Conservation (phyloP, 106 monocot species). For the Acorus calamus region DNA sequence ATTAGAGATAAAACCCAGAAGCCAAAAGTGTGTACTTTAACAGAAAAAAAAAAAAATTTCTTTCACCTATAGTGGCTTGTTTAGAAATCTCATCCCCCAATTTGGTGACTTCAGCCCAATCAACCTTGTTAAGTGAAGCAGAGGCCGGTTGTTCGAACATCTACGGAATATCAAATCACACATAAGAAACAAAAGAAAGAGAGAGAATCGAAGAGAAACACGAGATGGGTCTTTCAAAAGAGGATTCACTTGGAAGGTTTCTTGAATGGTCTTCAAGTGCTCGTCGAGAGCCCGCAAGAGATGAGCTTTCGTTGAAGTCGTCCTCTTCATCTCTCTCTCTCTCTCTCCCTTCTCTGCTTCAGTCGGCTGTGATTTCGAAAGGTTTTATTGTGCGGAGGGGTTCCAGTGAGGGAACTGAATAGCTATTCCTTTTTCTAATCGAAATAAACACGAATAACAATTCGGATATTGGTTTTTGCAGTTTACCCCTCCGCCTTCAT, state of each 20-base stretch:
- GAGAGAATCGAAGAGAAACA: not conserved
- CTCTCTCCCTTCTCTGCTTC: not conserved
- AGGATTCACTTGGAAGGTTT: conserved; percentile 20
- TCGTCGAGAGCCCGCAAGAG: conserved; percentile 13
- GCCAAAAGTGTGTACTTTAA: not conserved
- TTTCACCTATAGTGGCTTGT: conserved; percentile 43
- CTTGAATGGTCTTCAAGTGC: conserved; percentile 17
- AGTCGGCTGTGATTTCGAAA: too few species aligned
- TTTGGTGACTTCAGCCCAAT: conserved; percentile 51
- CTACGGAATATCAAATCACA: conserved; percentile 8
- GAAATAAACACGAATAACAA: too few species aligned
- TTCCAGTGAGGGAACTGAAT: too few species aligned
- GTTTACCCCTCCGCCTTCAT: too few species aligned
- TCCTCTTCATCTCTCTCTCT: conserved; percentile 15
- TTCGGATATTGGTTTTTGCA: too few species aligned
- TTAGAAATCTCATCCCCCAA: conserved; percentile 46
- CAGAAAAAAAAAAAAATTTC: too few species aligned
- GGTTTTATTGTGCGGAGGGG: too few species aligned
- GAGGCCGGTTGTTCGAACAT: conserved; percentile 34
- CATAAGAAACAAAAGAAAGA: not conserved
- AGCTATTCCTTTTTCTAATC: too few species aligned
- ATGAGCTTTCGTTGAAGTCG: conserved; percentile 1
- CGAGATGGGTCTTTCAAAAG: not conserved
- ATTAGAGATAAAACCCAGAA: not conserved
- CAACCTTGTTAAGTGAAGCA: conserved; percentile 33